Conservation (phyloP, 805 yeast species). For the Nakazawaea populi region DNA sequence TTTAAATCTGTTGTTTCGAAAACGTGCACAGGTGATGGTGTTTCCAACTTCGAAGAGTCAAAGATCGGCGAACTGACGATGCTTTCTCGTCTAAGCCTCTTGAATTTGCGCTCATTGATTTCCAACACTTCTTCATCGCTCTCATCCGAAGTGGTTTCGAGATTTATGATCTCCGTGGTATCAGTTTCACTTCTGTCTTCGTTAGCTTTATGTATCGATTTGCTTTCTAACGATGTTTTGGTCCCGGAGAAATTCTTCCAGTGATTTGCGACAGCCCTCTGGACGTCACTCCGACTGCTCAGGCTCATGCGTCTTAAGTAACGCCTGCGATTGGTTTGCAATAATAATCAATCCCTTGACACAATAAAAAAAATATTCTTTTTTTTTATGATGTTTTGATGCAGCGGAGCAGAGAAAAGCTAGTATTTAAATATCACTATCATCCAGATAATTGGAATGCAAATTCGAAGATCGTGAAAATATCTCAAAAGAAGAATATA, state of each 20-base stretch:
- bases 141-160: slow-evolving; percentile 18
- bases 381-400: too few relatives aligned
- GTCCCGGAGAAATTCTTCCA: neutral
- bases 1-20: slow-evolving; percentile 1
- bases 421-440: too few relatives aligned
- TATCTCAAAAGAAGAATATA: too few relatives aligned
- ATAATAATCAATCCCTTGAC: too few relatives aligned
- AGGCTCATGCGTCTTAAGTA: neutral
- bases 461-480: too few relatives aligned
- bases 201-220: too few relatives aligned
- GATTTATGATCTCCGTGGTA: slow-evolving; percentile 15
- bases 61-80: slow-evolving; percentile 21
- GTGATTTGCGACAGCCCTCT: slow-evolving; percentile 1
- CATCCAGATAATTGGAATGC: too few relatives aligned
- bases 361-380: too few relatives aligned
- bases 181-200: slow-evolving; percentile 7
- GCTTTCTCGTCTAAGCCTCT: slow-evolving; percentile 15
- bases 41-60: neutral
- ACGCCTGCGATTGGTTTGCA: too few relatives aligned
- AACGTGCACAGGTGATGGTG: slow-evolving; percentile 7
- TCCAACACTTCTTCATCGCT: slow-evolving; percentile 1
- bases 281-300: slow-evolving; percentile 1
- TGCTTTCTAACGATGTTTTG: too few relatives aligned
- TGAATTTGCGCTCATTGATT: neutral
- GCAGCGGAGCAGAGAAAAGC: too few relatives aligned